A percentile compares a stretch with the other conserved stretches of the same genome.
These are phyloP conservation scores for Podospora pseudopauciseta DNA, from an alignment of 495 filamentous ascomycete species.

Conservation along the genomic window DNA sequence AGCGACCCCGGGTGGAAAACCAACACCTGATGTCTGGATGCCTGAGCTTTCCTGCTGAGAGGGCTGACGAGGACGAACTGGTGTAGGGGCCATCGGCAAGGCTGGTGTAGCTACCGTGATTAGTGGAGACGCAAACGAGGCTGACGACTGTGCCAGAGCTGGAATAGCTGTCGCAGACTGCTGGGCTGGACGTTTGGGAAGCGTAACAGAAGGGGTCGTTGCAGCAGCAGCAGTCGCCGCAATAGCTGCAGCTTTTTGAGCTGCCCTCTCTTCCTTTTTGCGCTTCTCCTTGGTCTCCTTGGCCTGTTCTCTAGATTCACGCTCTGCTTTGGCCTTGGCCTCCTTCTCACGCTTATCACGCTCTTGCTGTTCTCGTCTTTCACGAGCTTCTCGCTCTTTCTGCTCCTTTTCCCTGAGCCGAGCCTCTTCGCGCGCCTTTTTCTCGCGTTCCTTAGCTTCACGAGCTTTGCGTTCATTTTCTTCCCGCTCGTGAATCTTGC, in stretches of 20 bases:
- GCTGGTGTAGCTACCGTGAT: constrained; percentile 73
- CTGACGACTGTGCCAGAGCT: constrained; percentile 44
- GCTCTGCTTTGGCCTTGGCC: constrained; percentile 36
- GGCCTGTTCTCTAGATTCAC: constrained; percentile 48
- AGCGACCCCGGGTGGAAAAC: constrained; percentile 46
- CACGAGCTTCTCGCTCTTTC: constrained; percentile 64
- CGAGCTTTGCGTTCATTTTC: constrained; percentile 78
- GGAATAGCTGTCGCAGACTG: constrained; percentile 52
- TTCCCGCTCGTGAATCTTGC: constrained; percentile 73
- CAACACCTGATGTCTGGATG: constrained; percentile 58
- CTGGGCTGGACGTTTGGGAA: constrained; percentile 47
- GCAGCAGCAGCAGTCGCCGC: constrained; percentile 34
- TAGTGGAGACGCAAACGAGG: constrained; percentile 68
- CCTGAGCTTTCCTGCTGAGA: constrained; percentile 77
- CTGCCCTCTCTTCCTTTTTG: constrained; percentile 46
- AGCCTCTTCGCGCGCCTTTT: constrained; percentile 69
- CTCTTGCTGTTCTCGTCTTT: constrained; percentile 61
- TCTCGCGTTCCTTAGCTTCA: constrained; percentile 80
- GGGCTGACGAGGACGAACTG: constrained; percentile 66
- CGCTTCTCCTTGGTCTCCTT: constrained; percentile 48
- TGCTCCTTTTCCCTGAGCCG: constrained; percentile 65
- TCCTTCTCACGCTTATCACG: constrained; percentile 57
- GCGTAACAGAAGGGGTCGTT: constrained; percentile 37
- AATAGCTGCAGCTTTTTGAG: constrained; percentile 38
- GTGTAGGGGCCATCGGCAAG: constrained; percentile 77